These are phyloP conservation scores for Monilinia fructicola DNA, from an alignment of 2,329 filamentous ascomycete species.

Conservation along the genomic window DNA sequence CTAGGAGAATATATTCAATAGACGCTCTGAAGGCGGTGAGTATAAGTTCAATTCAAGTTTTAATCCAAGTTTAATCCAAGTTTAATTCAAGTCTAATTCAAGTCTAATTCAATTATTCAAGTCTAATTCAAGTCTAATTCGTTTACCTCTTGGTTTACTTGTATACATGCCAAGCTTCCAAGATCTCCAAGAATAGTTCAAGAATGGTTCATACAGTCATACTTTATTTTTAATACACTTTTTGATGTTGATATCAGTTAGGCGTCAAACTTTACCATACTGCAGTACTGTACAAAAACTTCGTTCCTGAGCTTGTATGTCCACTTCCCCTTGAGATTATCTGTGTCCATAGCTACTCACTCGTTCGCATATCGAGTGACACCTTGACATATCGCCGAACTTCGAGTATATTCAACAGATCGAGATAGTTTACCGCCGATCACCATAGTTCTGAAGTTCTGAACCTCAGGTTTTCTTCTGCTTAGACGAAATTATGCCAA, in stretches of 20 bases:
- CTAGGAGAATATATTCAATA: constrained; percentile 15
- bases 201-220: constrained; percentile 1
- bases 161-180: not conserved
- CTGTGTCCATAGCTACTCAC: not conserved
- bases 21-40: constrained; percentile 4
- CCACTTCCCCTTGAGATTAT: not conserved
- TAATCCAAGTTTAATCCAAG: too few species aligned
- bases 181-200: constrained; percentile 7
- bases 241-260: not conserved
- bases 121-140: too few species aligned
- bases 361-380: constrained; percentile 7
- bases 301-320: not conserved
- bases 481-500: not conserved
- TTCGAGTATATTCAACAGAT: not conserved
- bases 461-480: not conserved
- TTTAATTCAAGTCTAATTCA: too few species aligned
- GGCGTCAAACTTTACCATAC: not conserved
- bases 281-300: too few species aligned
- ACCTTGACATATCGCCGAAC: not conserved
- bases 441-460: not conserved
- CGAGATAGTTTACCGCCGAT: not conserved
- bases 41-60: not conserved
- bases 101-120: too few species aligned
- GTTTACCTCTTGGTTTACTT: not conserved
- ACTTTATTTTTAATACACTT: not conserved